Evolutionary conservation across 441 rosid species (phyloP), one percentile per base, ranked within the genome.

Genomic region (Pelargonium citronellum): DNA sequence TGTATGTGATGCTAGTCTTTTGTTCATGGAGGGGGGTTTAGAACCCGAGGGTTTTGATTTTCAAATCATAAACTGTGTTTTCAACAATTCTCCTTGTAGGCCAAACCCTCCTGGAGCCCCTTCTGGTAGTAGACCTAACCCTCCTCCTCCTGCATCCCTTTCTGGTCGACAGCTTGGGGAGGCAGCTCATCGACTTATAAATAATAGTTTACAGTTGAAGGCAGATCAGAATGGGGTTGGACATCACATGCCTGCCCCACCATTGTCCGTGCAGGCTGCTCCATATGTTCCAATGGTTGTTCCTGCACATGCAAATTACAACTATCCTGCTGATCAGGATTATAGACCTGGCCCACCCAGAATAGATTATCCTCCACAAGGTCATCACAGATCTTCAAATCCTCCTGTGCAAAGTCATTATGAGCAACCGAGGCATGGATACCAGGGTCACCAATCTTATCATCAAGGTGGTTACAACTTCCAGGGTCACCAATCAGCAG

Each of bases 161-260:
- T 83, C 92, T 64, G 89, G 93, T 16, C 80, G 57, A 68, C 87
- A 85, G 79, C 94, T 91, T 51, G 89, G 89, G 75, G 87, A 85
- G 44, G 96, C 85, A 75, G 87, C 96, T 2, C 91, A 87, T 75
- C 85, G 86, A 44, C 89, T 91, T 44, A 80, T 90, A 71, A 74
- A 79, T 66, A 87, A 86, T 74, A 87, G 90, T 71, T 84, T 91
- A 76, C 95, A 80, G 51, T n/a, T 69, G 71, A 83, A 79, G 74
- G 71, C 30, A 13, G 84, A 78, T 73, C 70, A 57, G 64, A 78
- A 75, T 27, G 79, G 76, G 20, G 34, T 66, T 37, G 66, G 66
- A 49, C 71, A 74, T 71, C 70, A 72, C 58, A 67, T 55, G 77
- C 78, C 19, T 22, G 55, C 51, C 46, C 74, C 74, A 1, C 67